phyloP scores from a whole-genome alignment of 108 stramenopile genomes.

The Pseudonitzschia multiseries region DNA sequence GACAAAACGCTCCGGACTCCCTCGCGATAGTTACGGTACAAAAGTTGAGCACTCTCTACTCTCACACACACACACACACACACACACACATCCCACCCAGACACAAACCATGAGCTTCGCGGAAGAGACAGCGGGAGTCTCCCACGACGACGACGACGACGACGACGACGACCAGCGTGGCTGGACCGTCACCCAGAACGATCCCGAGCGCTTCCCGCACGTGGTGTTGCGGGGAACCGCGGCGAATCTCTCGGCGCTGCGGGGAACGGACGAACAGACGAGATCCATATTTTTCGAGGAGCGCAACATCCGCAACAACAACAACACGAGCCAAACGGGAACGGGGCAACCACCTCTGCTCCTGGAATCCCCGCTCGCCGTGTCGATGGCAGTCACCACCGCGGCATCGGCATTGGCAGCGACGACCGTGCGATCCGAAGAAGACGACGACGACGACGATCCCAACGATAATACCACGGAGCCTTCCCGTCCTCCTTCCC shows the following conservation, averaged over 20 bases:
- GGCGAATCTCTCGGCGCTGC: constrained; percentile 32
- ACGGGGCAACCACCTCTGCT: background rate
- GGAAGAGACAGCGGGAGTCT: too few species aligned
- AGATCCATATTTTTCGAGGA: constrained; percentile 23
- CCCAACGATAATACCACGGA: background rate
- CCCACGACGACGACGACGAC: too few species aligned
- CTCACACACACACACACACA: too few species aligned
- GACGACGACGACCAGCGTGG: too few species aligned
- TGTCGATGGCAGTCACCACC: background rate
- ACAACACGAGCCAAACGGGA: background rate
- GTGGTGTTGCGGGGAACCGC: constrained; percentile 17
- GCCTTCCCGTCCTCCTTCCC: background rate
- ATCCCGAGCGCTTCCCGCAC: constrained; percentile 39
- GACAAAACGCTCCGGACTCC: too few species aligned
- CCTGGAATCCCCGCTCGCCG: background rate
- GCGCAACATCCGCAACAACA: constrained; percentile 3
- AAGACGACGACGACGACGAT: background rate
- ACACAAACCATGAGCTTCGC: too few species aligned
- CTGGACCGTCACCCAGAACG: constrained; percentile 3
- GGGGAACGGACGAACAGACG: constrained; percentile 23
- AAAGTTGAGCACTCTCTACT: too few species aligned
- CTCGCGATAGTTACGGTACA: too few species aligned
- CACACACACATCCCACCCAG: too few species aligned
- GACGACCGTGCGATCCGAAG: background rate
- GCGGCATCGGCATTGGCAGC: background rate